Evolutionary conservation across 129 eudicot genomes (phyloP).

Genomic region (Flaveria linearis): DNA sequence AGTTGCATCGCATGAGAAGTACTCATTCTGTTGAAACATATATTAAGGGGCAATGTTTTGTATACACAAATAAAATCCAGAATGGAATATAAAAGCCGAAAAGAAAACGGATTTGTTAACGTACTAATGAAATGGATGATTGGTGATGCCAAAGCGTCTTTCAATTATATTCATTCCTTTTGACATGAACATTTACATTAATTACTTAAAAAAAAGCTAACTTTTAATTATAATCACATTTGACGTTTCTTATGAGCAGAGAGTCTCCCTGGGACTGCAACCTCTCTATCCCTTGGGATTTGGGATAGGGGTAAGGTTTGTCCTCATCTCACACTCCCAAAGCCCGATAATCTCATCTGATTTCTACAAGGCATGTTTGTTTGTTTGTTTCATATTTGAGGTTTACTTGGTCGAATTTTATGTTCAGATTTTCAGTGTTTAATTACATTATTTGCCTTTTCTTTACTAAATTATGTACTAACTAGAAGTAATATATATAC

Average conservation of each 20-base stretch:
- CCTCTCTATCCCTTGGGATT: too few species aligned
- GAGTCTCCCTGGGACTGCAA: too few species aligned
- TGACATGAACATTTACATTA: not conserved
- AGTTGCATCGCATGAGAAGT: conserved; percentile 96
- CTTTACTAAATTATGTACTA: not conserved
- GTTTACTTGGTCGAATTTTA: not conserved
- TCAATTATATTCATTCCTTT: not conserved
- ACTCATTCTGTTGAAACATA: conserved; percentile 61
- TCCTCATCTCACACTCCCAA: too few species aligned
- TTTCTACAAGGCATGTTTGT: too few species aligned
- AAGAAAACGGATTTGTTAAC: not conserved
- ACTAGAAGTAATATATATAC: not conserved
- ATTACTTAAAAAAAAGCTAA: not conserved
- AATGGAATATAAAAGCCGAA: not conserved
- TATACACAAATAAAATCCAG: not conserved
- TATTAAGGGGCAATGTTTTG: not conserved
- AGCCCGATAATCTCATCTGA: too few species aligned
- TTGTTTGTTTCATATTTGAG: too few species aligned
- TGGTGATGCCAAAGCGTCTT: not conserved
- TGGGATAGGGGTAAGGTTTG: too few species aligned
- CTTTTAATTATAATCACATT: not conserved
- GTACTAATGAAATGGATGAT: not conserved
- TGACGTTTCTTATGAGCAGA: not conserved
- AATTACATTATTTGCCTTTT: not conserved
- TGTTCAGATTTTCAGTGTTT: not conserved